phyloP scores from a whole-genome alignment of 83 land plant genomes.

The Thuja plicata region DNA sequence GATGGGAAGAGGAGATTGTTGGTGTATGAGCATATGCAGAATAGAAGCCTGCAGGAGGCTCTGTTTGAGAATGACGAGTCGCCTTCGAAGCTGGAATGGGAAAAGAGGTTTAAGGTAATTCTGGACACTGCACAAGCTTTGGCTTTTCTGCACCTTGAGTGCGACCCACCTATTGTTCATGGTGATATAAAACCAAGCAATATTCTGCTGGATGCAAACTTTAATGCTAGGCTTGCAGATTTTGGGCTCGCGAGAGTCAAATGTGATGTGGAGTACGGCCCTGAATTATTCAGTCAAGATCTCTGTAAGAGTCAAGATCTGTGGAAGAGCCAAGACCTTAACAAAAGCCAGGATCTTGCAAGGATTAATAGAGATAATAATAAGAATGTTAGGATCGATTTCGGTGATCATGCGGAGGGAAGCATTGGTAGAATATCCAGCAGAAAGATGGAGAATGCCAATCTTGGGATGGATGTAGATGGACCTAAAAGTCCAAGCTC shows the following conservation, averaged over 20 bases:
- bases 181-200: constrained; percentile 98
- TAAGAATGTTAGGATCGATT: background rate
- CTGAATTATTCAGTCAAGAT: constrained; percentile 63
- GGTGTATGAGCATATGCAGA: constrained; percentile 54
- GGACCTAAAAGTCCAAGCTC: constrained; percentile 9
- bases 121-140: constrained; percentile 70
- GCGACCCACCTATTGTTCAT: constrained; percentile 93
- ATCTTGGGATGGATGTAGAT: background rate
- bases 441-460: constrained; percentile 12
- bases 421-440: background rate
- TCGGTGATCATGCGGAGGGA: constrained; percentile 2
- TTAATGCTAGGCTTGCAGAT: constrained; percentile 74
- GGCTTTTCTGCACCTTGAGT: constrained; percentile 67
- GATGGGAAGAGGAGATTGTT: constrained; percentile 66
- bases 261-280: constrained; percentile 46
- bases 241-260: constrained; percentile 88
- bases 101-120: constrained; percentile 58
- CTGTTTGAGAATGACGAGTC: constrained; percentile 35
- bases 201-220: constrained; percentile 68
- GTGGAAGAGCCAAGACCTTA: constrained; percentile 42
- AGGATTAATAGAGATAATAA: constrained; percentile 1
- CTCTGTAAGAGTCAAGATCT: constrained; percentile 45
- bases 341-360: constrained; percentile 13
- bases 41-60: constrained; percentile 31
- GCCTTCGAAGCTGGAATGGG: constrained; percentile 48